Evolutionary conservation across 225 moss, liverwort and hornwort species (phyloP), one percentile per base, ranked within the genome.

Genomic region (Neckera pumila): DNA sequence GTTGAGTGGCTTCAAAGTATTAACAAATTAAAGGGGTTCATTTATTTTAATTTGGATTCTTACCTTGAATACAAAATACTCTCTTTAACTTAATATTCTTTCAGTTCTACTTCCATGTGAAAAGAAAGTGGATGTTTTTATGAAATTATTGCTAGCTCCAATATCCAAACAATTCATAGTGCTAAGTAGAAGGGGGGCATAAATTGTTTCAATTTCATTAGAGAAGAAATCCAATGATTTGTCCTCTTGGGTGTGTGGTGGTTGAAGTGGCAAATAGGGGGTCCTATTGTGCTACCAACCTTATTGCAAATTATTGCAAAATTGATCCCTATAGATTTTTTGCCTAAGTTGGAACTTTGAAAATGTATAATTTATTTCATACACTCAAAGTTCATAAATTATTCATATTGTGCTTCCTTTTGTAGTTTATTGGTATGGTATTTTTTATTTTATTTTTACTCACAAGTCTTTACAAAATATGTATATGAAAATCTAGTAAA

Each of bases 201-300:
- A 23, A 69, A 23, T 38, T 38, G 8, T 14, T 40, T 69, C 23
- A 38, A 14, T 69, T 34, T 69, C 23, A 69, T 23, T 38, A 1
- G 17, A 70, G 14, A 70, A 70, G 14, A 8, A 40, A 40, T 70
- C 25, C 1, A 70, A 25, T 26, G 25, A 8, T 25, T 70, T 3
- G 2, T 26, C 8, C 0, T 40, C 4, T 14, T 40, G 1, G 8
- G 3, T 12, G 4, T 67, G 3, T 12, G 2, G 7, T 67, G 2
- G 21, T 67, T 67, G 12, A n/a, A 0, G 3, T 21, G 2, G 21
- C 12, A 3, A 6, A n/a, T n/a, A n/a, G 7, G 3, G 4, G 4
- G 6, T 11, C 2, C 22, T n/a, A 15, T 30, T 62, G 62, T 2
- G 6, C 18, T 6, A 34, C 0, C 6, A 3, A 10, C 6, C 6